Evolutionary conservation across 2,329 filamentous ascomycete genomes (phyloP).

Genomic region (Neurospora sp.): DNA sequence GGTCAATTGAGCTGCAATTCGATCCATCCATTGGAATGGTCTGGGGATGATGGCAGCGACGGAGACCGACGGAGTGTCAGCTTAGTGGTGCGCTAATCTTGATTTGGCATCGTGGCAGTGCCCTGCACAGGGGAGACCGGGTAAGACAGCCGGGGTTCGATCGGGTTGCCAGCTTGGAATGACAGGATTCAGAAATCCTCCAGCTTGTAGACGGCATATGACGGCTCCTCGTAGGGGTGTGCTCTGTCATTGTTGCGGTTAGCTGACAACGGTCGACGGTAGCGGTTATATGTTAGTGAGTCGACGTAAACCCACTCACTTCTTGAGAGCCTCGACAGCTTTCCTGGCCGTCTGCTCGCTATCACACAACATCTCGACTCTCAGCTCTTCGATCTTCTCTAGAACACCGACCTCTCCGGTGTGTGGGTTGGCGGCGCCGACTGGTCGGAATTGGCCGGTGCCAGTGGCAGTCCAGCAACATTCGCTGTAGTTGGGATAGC

Average conservation of each 20-base stretch:
- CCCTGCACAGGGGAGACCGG: neutral
- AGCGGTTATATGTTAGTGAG: neutral
- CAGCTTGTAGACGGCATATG: slow-evolving; percentile 38
- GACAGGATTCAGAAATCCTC: slow-evolving; percentile 32
- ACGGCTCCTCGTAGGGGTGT: slow-evolving; percentile 44
- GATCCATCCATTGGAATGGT: neutral
- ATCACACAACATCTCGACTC: slow-evolving; percentile 53
- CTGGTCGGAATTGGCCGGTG: slow-evolving; percentile 57
- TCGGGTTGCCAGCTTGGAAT: neutral
- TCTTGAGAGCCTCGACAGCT: slow-evolving; percentile 55
- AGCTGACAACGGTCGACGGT: slow-evolving; percentile 5
- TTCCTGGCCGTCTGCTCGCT: slow-evolving; percentile 46
- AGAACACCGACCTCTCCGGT: slow-evolving; percentile 49
- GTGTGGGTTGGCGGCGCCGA: slow-evolving; percentile 49
- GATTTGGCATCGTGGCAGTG: neutral
- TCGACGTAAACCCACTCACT: slow-evolving; percentile 31
- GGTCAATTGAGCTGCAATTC: neutral
- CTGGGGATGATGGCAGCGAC: neutral
- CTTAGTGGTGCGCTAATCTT: neutral
- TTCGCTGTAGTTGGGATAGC: slow-evolving; percentile 46
- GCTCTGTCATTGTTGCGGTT: slow-evolving; percentile 22
- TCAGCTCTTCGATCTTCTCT: slow-evolving; percentile 50
- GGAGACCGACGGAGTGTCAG: neutral
- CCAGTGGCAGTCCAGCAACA: slow-evolving; percentile 43
- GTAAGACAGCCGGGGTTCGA: neutral